phyloP scores from a whole-genome alignment of 2,329 filamentous ascomycete genomes.

The Daldinia eschscholtzii region DNA sequence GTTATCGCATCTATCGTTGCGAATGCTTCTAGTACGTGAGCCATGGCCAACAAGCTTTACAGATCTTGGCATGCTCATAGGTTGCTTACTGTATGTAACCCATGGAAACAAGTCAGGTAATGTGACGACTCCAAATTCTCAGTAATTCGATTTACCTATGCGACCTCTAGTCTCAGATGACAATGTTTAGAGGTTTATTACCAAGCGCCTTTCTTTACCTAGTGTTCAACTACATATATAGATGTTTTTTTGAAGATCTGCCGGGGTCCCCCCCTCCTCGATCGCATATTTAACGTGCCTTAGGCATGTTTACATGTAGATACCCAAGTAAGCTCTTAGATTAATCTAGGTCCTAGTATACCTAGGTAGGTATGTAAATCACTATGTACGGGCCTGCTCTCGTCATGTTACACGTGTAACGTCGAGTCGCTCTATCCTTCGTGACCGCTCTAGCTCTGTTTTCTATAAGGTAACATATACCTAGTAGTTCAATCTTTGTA shows the following conservation, averaged over 20 bases:
- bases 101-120: slow-evolving; percentile 39
- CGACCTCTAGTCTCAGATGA: slow-evolving; percentile 40
- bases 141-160: slow-evolving; percentile 40
- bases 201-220: slow-evolving; percentile 36
- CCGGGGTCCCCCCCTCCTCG: slow-evolving; percentile 27
- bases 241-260: slow-evolving; percentile 29
- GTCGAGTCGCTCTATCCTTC: slow-evolving; percentile 28
- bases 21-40: slow-evolving; percentile 31
- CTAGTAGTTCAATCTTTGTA: slow-evolving; percentile 13
- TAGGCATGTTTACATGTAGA: slow-evolving; percentile 8
- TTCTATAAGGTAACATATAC: slow-evolving; percentile 18
- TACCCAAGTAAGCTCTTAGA: slow-evolving; percentile 11
- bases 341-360: slow-evolving; percentile 3
- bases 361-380: slow-evolving; percentile 16
- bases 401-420: slow-evolving; percentile 37
- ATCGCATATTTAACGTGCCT: slow-evolving; percentile 22
- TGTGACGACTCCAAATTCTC: slow-evolving; percentile 42
- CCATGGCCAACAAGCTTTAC: slow-evolving; percentile 40
- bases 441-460: slow-evolving; percentile 8
- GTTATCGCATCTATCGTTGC: slow-evolving; percentile 21
- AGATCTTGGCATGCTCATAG: slow-evolving; percentile 40
- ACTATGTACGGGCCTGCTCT: neutral
- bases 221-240: slow-evolving; percentile 22
- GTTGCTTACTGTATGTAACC: slow-evolving; percentile 48
- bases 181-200: slow-evolving; percentile 37